phyloP scores from a whole-genome alignment of 2,329 filamentous ascomycete species.

The Aurifilum marmelostoma region DNA sequence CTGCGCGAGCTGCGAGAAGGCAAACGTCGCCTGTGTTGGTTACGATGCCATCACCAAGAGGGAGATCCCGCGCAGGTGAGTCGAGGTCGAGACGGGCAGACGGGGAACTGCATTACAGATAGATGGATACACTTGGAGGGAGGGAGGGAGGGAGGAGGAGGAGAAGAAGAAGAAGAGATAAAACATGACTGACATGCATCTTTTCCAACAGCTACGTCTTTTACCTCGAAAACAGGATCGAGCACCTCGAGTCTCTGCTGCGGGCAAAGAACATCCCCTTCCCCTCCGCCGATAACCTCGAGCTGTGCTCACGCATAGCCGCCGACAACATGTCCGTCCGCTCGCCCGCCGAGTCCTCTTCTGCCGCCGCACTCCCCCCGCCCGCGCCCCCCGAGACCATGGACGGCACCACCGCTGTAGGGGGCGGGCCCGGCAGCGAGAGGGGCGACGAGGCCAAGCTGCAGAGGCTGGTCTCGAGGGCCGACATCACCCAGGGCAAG shows the following conservation, averaged over 20 bases:
- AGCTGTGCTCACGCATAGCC: constrained; percentile 58
- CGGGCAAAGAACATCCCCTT: constrained; percentile 70
- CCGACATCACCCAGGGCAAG: constrained; percentile 37
- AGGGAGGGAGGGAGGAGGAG: too few relatives aligned
- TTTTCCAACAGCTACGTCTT: constrained; percentile 75
- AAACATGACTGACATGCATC: not conserved
- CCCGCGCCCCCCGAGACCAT: constrained; percentile 36
- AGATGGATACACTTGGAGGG: too few relatives aligned
- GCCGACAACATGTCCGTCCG: constrained; percentile 39
- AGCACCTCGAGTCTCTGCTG: constrained; percentile 80
- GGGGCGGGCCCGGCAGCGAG: constrained; percentile 47
- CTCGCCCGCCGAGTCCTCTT: constrained; percentile 42
- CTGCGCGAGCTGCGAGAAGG: constrained; percentile 91
- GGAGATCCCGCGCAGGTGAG: constrained; percentile 87
- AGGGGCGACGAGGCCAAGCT: constrained; percentile 62
- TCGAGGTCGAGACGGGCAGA: too few relatives aligned
- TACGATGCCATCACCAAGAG: constrained; percentile 97
- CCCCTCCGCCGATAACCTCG: constrained; percentile 71
- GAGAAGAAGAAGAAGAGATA: too few relatives aligned
- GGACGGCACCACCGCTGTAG: constrained; percentile 36
- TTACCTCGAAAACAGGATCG: constrained; percentile 86
- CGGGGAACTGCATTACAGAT: too few relatives aligned
- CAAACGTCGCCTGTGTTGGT: constrained; percentile 86
- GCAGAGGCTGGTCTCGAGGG: constrained; percentile 67
- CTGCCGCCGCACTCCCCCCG: constrained; percentile 35